phyloP scores from a whole-genome alignment of 805 yeast genomes.

The Candida verbasci region DNA sequence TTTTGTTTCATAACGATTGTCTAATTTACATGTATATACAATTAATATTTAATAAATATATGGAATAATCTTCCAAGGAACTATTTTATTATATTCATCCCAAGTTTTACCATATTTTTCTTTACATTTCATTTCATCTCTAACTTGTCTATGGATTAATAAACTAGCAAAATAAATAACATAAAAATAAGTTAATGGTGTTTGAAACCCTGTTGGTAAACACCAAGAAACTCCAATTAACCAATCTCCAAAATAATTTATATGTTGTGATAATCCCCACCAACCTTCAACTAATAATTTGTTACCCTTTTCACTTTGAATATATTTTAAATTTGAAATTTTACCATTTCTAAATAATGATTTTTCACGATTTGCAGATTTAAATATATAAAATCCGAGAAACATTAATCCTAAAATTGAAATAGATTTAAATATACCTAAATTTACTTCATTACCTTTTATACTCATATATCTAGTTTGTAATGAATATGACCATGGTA shows the following conservation, averaged over 20 bases:
- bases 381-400: slow-evolving; percentile 77
- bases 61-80: slow-evolving; percentile 90
- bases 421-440: slow-evolving; percentile 41
- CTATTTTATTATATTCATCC: slow-evolving; percentile 74
- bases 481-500: slow-evolving; percentile 86
- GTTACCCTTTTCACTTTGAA: slow-evolving; percentile 73
- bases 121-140: slow-evolving; percentile 91
- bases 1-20: too few species aligned
- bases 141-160: slow-evolving; percentile 78
- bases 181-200: slow-evolving; percentile 85
- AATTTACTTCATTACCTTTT: slow-evolving; percentile 44
- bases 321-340: slow-evolving; percentile 50
- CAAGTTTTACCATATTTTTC: slow-evolving; percentile 83
- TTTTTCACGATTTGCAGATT: slow-evolving; percentile 80
- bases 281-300: slow-evolving; percentile 84
- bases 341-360: slow-evolving; percentile 77
- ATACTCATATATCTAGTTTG: slow-evolving; percentile 80
- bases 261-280: slow-evolving; percentile 94
- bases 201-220: slow-evolving; percentile 75
- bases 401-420: slow-evolving; percentile 46
- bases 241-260: slow-evolving; percentile 96
- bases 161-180: slow-evolving; percentile 77
- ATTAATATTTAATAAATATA: slow-evolving; percentile 65
- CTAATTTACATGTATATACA: too few species aligned
- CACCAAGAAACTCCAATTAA: slow-evolving; percentile 89